Evolutionary conservation across 2,329 filamentous ascomycete species (phyloP).

Genomic region (Hortaea werneckii): DNA sequence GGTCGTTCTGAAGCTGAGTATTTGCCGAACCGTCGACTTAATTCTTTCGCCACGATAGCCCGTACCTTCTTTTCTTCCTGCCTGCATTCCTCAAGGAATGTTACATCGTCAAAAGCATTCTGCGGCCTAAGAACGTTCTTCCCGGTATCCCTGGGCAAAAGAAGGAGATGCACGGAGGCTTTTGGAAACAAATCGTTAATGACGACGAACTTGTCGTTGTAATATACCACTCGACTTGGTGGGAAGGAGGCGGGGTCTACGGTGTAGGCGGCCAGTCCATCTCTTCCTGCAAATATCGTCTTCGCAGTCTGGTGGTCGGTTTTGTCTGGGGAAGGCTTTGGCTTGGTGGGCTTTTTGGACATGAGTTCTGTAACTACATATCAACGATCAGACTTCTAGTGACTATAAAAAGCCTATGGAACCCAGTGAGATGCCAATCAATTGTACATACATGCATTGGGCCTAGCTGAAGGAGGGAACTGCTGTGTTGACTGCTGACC

Average conservation of each 20-base stretch:
- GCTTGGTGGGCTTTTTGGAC: conserved; percentile 27
- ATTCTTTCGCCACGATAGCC: conserved; percentile 59
- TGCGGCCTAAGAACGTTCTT: conserved; percentile 62
- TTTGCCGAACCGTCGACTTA: conserved; percentile 57
- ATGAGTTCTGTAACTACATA: conserved; percentile 36
- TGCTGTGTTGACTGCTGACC: conserved; percentile 8
- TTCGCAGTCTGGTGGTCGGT: conserved; percentile 17
- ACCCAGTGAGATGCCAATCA: background rate
- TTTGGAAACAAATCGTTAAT: conserved; percentile 85
- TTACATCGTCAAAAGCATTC: conserved; percentile 59
- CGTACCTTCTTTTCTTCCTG: conserved; percentile 53
- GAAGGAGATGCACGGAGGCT: conserved; percentile 69
- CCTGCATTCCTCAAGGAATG: conserved; percentile 56
- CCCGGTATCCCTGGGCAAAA: conserved; percentile 63
- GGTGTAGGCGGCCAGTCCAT: conserved; percentile 59
- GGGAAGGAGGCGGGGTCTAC: conserved; percentile 51
- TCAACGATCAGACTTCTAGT: conserved; percentile 10
- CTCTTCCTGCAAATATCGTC: conserved; percentile 39
- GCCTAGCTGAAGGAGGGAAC: conserved; percentile 11
- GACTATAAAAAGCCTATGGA: background rate
- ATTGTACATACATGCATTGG: conserved; percentile 24
- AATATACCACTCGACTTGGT: conserved; percentile 50
- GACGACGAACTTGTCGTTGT: conserved; percentile 59
- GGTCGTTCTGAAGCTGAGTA: conserved; percentile 53
- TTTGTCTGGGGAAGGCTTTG: conserved; percentile 20